Evolutionary conservation across 2,329 filamentous ascomycete species (phyloP), one percentile per base, ranked within the genome.

Genomic region (Sphaerostilbella broomeana): DNA sequence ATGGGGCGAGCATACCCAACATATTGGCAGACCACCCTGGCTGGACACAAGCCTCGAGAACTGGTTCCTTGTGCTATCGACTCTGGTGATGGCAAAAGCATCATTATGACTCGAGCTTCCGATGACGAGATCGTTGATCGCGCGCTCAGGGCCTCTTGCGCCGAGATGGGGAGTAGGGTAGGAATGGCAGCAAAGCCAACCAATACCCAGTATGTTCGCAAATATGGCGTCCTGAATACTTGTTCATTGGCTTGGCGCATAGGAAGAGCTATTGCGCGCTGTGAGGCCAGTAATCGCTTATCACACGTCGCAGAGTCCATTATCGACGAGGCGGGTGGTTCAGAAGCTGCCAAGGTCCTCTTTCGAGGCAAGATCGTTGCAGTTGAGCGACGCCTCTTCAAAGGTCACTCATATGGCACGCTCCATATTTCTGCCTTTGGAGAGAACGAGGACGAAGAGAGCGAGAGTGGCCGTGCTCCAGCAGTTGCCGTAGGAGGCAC

Each of bases 211-310:
- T 54, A 59, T 16, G 55, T 61, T 17, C 53, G 54, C 18, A 44
- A 50, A 9, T 58, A 52, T 32, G 61, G 56, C 17, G 55, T 65
- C 3, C 52, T 56, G 9, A 60, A 63, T 32, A 63, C 57, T 0
- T 44, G 57, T 9, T 65, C 61, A 3, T 55, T 64, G 2, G 60
- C 58, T 2, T 68, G 60, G 65, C 55, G 60, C 13, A 68, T 77
- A n/a, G 72, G 73, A 0, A 64, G 72, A 1, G 67, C 63, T 26
- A 68, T 74, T 18, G 40, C 45, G 1, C 18, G 28, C 7, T 35
- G 40, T 10, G 25, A 31, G 27, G 24, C 34, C 20, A 37, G 37
- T 4, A 46, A 47, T 19, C 65, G 64, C 5, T 58, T 68, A 9
- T 62, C 66, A 2, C 65, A 62, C 2, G 66, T 69, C 1, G 47